Conservation (phyloP, 2,329 filamentous ascomycete genomes). For the Sporothrix globosa region DNA sequence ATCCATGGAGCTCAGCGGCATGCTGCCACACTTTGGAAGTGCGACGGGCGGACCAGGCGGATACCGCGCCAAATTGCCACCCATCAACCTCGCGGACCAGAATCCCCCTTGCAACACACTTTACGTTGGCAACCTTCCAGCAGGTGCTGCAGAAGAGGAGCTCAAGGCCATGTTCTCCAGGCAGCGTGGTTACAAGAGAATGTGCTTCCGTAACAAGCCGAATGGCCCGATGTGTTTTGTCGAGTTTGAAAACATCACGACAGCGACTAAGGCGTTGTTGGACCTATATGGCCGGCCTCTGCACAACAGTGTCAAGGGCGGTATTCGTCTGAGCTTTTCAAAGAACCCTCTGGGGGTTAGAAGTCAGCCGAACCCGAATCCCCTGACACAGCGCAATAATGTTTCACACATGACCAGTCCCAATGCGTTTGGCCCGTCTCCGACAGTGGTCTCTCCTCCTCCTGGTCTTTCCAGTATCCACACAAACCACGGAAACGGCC, state of each 20-base stretch:
- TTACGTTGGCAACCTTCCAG: slow-evolving; percentile 94
- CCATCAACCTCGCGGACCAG: slow-evolving; percentile 91
- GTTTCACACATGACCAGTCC: neutral
- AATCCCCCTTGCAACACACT: slow-evolving; percentile 98
- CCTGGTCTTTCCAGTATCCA: slow-evolving; percentile 66
- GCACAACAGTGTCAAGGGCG: slow-evolving; percentile 91
- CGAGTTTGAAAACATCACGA: slow-evolving; percentile 92
- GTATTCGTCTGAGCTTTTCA: slow-evolving; percentile 93
- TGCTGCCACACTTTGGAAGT: slow-evolving; percentile 18
- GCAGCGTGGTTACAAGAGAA: slow-evolving; percentile 90
- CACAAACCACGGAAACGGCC: slow-evolving; percentile 9
- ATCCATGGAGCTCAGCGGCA: slow-evolving; percentile 56
- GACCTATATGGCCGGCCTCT: slow-evolving; percentile 86
- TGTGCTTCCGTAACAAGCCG: slow-evolving; percentile 92
- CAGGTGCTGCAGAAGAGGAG: slow-evolving; percentile 92
- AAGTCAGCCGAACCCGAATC: slow-evolving; percentile 67
- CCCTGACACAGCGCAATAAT: slow-evolving; percentile 40
- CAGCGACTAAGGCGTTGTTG: slow-evolving; percentile 86
- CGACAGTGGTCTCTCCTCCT: slow-evolving; percentile 60
- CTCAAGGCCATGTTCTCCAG: slow-evolving; percentile 91
- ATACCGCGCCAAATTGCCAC: slow-evolving; percentile 65
- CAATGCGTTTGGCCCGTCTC: slow-evolving; percentile 65
- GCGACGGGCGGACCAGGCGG: neutral
- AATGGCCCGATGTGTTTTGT: slow-evolving; percentile 99
- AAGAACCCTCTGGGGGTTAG: slow-evolving; percentile 96